Conservation (phyloP, 805 yeast genomes). For the Candida pini region DNA sequence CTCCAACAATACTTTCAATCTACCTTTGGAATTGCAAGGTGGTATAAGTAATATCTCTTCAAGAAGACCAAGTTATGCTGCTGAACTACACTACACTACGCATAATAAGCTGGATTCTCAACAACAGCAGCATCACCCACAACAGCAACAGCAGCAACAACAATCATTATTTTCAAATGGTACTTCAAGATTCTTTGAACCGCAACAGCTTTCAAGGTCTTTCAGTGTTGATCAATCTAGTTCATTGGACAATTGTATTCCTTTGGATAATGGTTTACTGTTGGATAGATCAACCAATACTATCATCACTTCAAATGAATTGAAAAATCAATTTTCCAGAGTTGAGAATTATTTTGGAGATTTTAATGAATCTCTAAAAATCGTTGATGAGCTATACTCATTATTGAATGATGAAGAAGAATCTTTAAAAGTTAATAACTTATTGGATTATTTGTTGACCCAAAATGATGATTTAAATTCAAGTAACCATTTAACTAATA, state of each 20-base stretch:
- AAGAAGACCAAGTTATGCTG: slow-evolving; percentile 71
- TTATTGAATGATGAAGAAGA: slow-evolving; percentile 18
- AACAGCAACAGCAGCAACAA: slow-evolving; percentile 4
- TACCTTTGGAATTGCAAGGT: slow-evolving; percentile 60
- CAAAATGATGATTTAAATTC: slow-evolving; percentile 40
- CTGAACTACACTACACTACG: slow-evolving; percentile 48
- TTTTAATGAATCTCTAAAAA: slow-evolving; percentile 31
- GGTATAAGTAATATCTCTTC: slow-evolving; percentile 57
- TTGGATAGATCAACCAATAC: slow-evolving; percentile 42
- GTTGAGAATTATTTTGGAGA: slow-evolving; percentile 54
- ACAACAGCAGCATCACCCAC: slow-evolving; percentile 17
- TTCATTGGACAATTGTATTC: slow-evolving; percentile 10
- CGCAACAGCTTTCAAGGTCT: not conserved
- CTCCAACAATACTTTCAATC: slow-evolving; percentile 28
- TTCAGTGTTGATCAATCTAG: slow-evolving; percentile 2
- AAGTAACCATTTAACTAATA: slow-evolving; percentile 26
- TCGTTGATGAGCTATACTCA: slow-evolving; percentile 32
- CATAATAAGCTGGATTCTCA: slow-evolving; percentile 19
- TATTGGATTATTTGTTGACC: slow-evolving; percentile 35
- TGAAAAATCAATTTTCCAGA: slow-evolving; percentile 42
- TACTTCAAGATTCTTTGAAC: slow-evolving; percentile 19
- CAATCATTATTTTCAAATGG: slow-evolving; percentile 8
- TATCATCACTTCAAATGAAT: slow-evolving; percentile 54
- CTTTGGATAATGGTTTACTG: slow-evolving; percentile 59
- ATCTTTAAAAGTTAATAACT: slow-evolving; percentile 21